These are phyloP conservation scores for Trichoderma erinaceum DNA, from an alignment of 495 filamentous ascomycete species.

Conservation along the genomic window DNA sequence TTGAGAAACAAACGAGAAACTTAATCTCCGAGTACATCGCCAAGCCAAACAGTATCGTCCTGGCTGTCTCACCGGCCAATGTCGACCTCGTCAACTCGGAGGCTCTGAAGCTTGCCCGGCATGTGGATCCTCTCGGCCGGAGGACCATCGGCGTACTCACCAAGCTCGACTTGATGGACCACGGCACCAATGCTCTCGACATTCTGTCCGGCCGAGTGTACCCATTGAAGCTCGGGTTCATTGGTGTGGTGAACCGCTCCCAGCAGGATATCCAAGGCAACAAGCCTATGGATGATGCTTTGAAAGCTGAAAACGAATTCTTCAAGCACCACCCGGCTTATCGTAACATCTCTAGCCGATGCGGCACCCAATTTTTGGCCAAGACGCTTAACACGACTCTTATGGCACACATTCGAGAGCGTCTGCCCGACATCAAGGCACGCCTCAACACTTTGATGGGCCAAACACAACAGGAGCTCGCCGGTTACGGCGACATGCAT, in stretches of 20 bases:
- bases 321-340: conserved; percentile 97
- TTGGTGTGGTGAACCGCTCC: conserved; percentile 95
- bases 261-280: conserved; percentile 97
- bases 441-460: conserved; percentile 97
- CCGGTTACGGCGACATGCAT: conserved; percentile 95
- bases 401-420: conserved; percentile 94
- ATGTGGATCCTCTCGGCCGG: conserved; percentile 92
- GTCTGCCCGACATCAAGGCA: conserved; percentile 95
- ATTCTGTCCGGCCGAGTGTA: conserved; percentile 96
- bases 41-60: conserved; percentile 96
- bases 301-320: conserved; percentile 88
- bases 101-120: conserved; percentile 89
- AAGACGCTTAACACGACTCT: conserved; percentile 92
- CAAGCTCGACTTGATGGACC: conserved; percentile 98
- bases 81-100: conserved; percentile 99
- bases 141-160: conserved; percentile 96
- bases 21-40: conserved; percentile 98
- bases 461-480: conserved; percentile 96
- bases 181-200: conserved; percentile 95
- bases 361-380: conserved; percentile 90
- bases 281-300: conserved; percentile 81
- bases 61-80: conserved; percentile 96
- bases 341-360: conserved; percentile 88
- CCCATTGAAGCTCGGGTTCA: conserved; percentile 94
- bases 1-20: conserved; percentile 96